Evolutionary conservation across 2,329 filamentous ascomycete species (phyloP).

Genomic region (Nigrograna mackinnonii): DNA sequence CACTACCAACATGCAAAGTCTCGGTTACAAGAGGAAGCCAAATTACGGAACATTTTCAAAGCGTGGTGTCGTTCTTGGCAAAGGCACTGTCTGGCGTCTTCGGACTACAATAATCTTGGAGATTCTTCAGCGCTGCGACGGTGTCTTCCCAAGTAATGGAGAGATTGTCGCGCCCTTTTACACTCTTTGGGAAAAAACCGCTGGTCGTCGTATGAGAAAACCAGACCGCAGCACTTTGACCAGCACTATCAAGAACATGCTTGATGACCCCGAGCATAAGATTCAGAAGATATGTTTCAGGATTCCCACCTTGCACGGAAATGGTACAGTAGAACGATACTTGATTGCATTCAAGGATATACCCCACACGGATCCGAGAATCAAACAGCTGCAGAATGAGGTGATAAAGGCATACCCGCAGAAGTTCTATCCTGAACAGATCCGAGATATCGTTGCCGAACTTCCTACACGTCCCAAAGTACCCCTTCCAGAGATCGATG

Average conservation of each 20-base stretch:
- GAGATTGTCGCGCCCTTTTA: constrained; percentile 61
- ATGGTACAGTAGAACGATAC: constrained; percentile 49
- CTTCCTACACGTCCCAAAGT: constrained; percentile 10
- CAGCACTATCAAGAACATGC: constrained; percentile 53
- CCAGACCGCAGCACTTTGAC: constrained; percentile 59
- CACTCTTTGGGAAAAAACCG: constrained; percentile 55
- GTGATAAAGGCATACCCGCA: constrained; percentile 49
- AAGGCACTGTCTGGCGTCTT: constrained; percentile 8
- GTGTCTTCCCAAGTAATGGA: constrained; percentile 58
- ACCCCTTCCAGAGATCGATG: constrained; percentile 28
- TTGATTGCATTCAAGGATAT: constrained; percentile 55
- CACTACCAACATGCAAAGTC: too few relatives aligned
- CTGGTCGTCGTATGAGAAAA: constrained; percentile 38
- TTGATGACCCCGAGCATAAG: constrained; percentile 48
- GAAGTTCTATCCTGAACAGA: constrained; percentile 36
- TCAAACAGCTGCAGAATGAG: constrained; percentile 53
- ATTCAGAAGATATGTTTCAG: constrained; percentile 52
- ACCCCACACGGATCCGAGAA: constrained; percentile 46
- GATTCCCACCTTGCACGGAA: constrained; percentile 18
- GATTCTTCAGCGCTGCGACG: constrained; percentile 57
- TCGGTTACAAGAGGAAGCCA: too few relatives aligned
- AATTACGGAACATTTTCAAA: too few relatives aligned
- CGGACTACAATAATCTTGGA: constrained; percentile 54
- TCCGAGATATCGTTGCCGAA: constrained; percentile 27
- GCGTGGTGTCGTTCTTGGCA: constrained; percentile 4